A percentile compares a stretch with the other conserved stretches of the same genome.
Evolutionary conservation across 805 yeast genomes (phyloP).

Genomic region (Metschnikowia koreensis): DNA sequence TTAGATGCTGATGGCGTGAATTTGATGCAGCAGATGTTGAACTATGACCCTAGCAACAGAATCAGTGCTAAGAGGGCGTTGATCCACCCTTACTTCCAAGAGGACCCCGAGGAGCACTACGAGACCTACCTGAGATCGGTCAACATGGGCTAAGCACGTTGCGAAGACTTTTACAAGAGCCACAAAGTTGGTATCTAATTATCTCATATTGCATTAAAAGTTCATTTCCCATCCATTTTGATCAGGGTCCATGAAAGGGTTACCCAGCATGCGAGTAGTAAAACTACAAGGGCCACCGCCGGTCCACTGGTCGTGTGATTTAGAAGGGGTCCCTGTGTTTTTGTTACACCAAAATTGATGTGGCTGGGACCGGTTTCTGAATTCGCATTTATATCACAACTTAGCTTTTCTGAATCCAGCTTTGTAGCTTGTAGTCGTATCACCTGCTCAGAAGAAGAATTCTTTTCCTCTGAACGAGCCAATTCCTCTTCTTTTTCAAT

Average conservation of each 20-base stretch:
- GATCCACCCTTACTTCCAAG: conserved; percentile 80
- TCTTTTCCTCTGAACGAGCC: background rate
- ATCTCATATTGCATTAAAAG: conserved; percentile 2
- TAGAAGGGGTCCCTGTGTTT: background rate
- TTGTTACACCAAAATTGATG: background rate
- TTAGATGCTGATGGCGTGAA: conserved; percentile 84
- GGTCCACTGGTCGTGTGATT: background rate
- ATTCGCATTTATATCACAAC: background rate
- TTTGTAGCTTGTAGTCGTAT: background rate
- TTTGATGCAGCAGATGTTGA: conserved; percentile 71
- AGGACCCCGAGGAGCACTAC: conserved; percentile 36
- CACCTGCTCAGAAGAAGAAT: background rate
- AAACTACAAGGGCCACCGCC: background rate
- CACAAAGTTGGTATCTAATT: background rate
- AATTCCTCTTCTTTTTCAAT: background rate
- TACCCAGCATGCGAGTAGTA: conserved; percentile 8
- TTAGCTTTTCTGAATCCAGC: background rate
- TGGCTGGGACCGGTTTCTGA: background rate
- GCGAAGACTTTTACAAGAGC: background rate
- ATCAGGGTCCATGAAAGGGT: background rate
- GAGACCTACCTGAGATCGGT: conserved; percentile 37
- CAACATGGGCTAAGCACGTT: conserved; percentile 33
- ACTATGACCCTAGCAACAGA: conserved; percentile 90
- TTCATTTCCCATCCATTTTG: conserved; percentile 5
- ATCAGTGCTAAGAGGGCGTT: conserved; percentile 94